Evolutionary conservation across 2,329 filamentous ascomycete genomes (phyloP).

Genomic region (Penicillium sp.): DNA sequence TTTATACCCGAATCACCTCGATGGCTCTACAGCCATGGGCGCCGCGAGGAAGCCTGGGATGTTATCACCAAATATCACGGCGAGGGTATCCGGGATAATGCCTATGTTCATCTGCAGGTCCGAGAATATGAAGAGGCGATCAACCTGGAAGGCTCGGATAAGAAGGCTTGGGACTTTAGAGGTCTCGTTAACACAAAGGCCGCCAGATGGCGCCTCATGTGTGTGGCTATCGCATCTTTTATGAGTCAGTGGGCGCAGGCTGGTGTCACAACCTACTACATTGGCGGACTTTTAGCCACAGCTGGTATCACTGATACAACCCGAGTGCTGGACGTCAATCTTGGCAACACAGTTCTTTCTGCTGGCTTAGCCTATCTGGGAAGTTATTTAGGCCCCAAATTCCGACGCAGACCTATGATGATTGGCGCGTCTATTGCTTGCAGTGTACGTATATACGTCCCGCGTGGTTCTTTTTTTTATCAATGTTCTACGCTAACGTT

Average conservation of each 20-base stretch:
- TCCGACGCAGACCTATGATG: conserved; percentile 60
- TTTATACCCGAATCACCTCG: conserved; percentile 62
- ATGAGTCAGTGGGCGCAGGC: conserved; percentile 50
- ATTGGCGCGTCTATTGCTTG: conserved; percentile 10
- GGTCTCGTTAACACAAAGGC: conserved; percentile 15
- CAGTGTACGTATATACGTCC: background rate
- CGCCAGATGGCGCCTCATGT: conserved; percentile 51
- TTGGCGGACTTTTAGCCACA: conserved; percentile 53
- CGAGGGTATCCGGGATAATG: conserved; percentile 40
- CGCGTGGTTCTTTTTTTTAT: background rate
- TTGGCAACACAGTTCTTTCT: conserved; percentile 56
- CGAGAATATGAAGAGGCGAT: conserved; percentile 36
- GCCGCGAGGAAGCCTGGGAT: conserved; percentile 57
- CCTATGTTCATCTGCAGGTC: conserved; percentile 34
- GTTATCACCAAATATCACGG: conserved; percentile 61
- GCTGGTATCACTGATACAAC: conserved; percentile 53
- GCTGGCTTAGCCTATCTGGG: conserved; percentile 49
- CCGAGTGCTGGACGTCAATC: conserved; percentile 53
- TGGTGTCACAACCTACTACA: conserved; percentile 54
- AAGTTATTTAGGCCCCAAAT: conserved; percentile 55
- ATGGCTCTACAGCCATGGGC: conserved; percentile 60
- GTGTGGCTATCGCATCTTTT: conserved; percentile 52
- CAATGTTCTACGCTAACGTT: background rate
- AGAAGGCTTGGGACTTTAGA: conserved; percentile 53
- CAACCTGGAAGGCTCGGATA: conserved; percentile 45